Evolutionary conservation across 2,329 filamentous ascomycete genomes (phyloP).

Genomic region (Cladosporium sp.): DNA sequence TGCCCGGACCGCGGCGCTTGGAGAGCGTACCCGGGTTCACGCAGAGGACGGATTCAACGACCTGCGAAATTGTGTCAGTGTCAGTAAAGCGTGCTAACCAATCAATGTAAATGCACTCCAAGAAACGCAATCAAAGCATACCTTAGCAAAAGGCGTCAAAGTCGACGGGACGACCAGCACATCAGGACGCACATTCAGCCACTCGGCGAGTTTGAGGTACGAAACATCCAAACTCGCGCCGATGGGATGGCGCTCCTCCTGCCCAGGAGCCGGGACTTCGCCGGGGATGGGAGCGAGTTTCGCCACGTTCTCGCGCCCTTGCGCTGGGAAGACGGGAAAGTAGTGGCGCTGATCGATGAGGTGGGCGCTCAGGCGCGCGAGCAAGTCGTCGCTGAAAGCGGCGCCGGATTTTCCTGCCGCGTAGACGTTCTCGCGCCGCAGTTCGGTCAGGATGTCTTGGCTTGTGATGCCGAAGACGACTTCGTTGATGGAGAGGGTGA

Average conservation of each 20-base stretch:
- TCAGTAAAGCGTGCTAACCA: no score
- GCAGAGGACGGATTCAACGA: slow-evolving; percentile 82
- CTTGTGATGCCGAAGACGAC: slow-evolving; percentile 74
- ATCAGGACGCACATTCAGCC: slow-evolving; percentile 81
- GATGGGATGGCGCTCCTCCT: slow-evolving; percentile 52
- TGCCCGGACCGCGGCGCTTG: slow-evolving; percentile 79
- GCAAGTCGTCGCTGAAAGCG: slow-evolving; percentile 54
- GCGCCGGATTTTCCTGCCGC: slow-evolving; percentile 78
- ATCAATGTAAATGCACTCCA: no score
- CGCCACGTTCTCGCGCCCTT: slow-evolving; percentile 62
- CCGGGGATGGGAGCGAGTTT: slow-evolving; percentile 47
- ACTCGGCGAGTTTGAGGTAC: slow-evolving; percentile 86
- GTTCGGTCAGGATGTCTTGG: slow-evolving; percentile 79
- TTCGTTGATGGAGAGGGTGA: slow-evolving; percentile 86
- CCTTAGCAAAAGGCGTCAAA: slow-evolving; percentile 83
- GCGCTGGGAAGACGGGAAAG: slow-evolving; percentile 81
- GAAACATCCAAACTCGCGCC: slow-evolving; percentile 78
- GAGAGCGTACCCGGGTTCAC: slow-evolving; percentile 88
- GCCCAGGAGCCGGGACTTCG: slow-evolving; percentile 33
- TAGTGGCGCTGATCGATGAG: slow-evolving; percentile 89
- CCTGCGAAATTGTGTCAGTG: slow-evolving; percentile 52
- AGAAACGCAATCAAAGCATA: no score
- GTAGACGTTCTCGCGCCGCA: slow-evolving; percentile 54
- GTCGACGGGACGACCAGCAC: slow-evolving; percentile 78
- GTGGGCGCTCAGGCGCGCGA: slow-evolving; percentile 69